Percentiles rank a stretch among this genome's conserved stretches.
Evolutionary conservation across 345 rosid genomes (phyloP).

Genomic region (Camelina hispida): DNA sequence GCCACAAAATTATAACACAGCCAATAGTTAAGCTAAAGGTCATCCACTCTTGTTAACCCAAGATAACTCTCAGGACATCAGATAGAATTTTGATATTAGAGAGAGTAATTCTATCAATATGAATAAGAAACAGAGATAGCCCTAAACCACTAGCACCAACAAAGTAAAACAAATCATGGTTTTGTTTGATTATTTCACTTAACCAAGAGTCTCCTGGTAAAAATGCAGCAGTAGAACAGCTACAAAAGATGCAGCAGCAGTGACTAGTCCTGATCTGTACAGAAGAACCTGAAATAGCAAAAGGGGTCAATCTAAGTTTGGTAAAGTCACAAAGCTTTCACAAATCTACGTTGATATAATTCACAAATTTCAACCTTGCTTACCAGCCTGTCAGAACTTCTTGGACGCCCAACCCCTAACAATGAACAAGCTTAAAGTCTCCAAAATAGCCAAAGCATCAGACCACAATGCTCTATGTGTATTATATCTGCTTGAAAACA

Average conservation of each 20-base stretch:
- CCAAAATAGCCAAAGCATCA: slow-evolving; percentile 33
- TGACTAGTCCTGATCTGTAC: slow-evolving; percentile 83
- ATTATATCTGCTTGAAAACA: background rate
- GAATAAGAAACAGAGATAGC: slow-evolving; percentile 72
- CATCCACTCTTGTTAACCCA: too few species aligned
- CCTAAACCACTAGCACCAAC: slow-evolving; percentile 87
- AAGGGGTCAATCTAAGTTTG: background rate
- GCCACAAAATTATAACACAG: too few species aligned
- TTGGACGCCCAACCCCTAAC: slow-evolving; percentile 99
- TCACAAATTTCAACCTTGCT: slow-evolving; percentile 17
- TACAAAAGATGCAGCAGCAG: slow-evolving; percentile 79
- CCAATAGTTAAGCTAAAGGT: too few species aligned
- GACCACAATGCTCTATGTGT: background rate
- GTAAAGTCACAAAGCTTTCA: too few species aligned
- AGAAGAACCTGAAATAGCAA: slow-evolving; percentile 65
- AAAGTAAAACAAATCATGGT: slow-evolving; percentile 65
- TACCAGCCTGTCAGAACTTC: slow-evolving; percentile 99
- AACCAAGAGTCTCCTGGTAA: slow-evolving; percentile 57
- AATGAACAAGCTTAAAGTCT: slow-evolving; percentile 89
- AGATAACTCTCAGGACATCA: too few species aligned
- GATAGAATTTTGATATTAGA: too few species aligned
- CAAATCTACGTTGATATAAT: too few species aligned
- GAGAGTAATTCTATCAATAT: too few species aligned
- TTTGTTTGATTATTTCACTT: slow-evolving; percentile 58
- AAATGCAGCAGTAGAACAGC: slow-evolving; percentile 77